Percentiles rank a stretch among this genome's conserved stretches.
Conservation (phyloP, 805 yeast genomes). For the Candida michaelii region DNA sequence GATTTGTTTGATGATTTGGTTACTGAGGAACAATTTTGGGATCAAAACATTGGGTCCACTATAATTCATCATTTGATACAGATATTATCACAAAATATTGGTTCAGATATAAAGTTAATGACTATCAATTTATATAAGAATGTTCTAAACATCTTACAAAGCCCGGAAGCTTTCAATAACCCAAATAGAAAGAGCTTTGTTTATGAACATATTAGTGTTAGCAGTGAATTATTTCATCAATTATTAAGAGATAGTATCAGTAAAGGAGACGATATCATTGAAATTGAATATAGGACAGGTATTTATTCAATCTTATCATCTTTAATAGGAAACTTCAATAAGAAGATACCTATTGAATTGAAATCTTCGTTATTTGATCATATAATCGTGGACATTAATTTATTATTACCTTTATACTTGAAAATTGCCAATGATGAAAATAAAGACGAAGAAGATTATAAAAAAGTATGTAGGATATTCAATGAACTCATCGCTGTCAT, state of each 20-base stretch:
- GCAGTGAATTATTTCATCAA: conserved; percentile 19
- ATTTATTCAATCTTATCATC: conserved; percentile 26
- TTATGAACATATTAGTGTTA: conserved; percentile 20
- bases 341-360: conserved; percentile 19
- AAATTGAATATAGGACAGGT: conserved; percentile 19
- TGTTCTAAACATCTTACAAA: conserved; percentile 52
- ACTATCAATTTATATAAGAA: conserved; percentile 54
- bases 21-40: conserved; percentile 83
- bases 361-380: conserved; percentile 16
- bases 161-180: conserved; percentile 46
- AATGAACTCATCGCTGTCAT: conserved; percentile 12
- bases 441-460: conserved; percentile 14
- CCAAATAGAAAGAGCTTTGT: conserved; percentile 38
- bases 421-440: conserved; percentile 9
- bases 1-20: conserved; percentile 86
- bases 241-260: conserved; percentile 8
- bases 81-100: conserved; percentile 30
- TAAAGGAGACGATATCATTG: conserved; percentile 9
- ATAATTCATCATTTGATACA: conserved; percentile 51
- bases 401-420: conserved; percentile 8
- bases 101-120: conserved; percentile 29
- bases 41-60: conserved; percentile 61
- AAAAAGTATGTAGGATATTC: conserved; percentile 8
- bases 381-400: conserved; percentile 26
- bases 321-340: conserved; percentile 29